These are phyloP conservation scores for Melanomma pulvis-pyrius DNA, from an alignment of 495 filamentous ascomycete genomes.

Conservation along the genomic window DNA sequence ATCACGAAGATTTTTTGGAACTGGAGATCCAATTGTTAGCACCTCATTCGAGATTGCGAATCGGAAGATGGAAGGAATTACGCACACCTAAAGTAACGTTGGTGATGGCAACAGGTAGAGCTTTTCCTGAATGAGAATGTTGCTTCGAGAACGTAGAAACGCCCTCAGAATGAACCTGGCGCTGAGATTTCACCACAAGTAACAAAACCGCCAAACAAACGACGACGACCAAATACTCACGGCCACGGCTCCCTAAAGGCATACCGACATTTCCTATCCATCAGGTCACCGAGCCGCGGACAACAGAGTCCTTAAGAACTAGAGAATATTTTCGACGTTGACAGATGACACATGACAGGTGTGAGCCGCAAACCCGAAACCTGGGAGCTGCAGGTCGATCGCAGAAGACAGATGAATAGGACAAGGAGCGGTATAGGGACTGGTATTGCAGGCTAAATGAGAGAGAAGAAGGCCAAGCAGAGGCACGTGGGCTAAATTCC, in stretches of 20 bases:
- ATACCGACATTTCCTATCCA: slow-evolving; percentile 12
- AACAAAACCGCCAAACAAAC: slow-evolving; percentile 6
- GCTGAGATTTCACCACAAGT: slow-evolving; percentile 9
- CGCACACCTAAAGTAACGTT: slow-evolving; percentile 29
- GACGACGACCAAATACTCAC: slow-evolving; percentile 1
- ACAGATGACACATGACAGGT: slow-evolving; percentile 27
- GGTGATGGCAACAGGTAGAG: background rate
- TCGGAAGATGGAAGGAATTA: background rate
- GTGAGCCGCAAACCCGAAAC: slow-evolving; percentile 6
- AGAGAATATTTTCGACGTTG: slow-evolving; percentile 5
- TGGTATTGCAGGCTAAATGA: background rate
- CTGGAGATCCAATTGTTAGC: slow-evolving; percentile 6
- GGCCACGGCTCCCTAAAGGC: slow-evolving; percentile 22
- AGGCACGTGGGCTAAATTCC: slow-evolving; percentile 21
- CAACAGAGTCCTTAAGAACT: background rate
- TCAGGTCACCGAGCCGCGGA: background rate
- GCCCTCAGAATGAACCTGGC: background rate
- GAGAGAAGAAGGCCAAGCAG: background rate
- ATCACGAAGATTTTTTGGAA: slow-evolving; percentile 37
- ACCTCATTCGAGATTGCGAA: background rate
- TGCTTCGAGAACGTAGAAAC: background rate
- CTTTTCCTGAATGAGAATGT: background rate
- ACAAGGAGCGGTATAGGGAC: slow-evolving; percentile 3
- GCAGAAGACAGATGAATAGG: background rate
- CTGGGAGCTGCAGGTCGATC: slow-evolving; percentile 16